phyloP scores from a whole-genome alignment of 2,329 filamentous ascomycete genomes.

The Aspergillus tubingensis region DNA sequence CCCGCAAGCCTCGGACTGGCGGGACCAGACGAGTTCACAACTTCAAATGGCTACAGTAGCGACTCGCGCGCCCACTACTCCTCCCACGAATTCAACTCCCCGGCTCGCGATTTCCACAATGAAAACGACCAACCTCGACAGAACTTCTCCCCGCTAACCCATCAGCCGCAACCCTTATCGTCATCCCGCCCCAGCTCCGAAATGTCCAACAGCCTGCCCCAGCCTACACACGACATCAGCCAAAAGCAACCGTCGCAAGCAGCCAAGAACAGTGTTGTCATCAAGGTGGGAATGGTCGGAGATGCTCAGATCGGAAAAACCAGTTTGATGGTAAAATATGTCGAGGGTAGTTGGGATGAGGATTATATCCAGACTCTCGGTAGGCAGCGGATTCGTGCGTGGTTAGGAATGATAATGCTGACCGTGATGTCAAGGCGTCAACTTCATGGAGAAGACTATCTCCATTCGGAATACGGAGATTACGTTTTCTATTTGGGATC shows the following conservation, averaged over 20 bases:
- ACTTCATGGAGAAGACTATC: slow-evolving; percentile 99
- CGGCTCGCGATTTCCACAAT: slow-evolving; percentile 42
- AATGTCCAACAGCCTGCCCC: slow-evolving; percentile 50
- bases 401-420: not conserved
- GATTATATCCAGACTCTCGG: slow-evolving; percentile 98
- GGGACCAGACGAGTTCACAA: slow-evolving; percentile 41
- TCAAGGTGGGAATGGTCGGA: slow-evolving; percentile 99
- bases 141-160: slow-evolving; percentile 43
- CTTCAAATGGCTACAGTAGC: slow-evolving; percentile 45
- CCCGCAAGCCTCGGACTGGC: slow-evolving; percentile 33
- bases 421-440: slow-evolving; percentile 67
- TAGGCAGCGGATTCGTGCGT: slow-evolving; percentile 32
- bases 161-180: slow-evolving; percentile 43
- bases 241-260: slow-evolving; percentile 46
- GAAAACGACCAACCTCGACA: slow-evolving; percentile 51
- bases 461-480: slow-evolving; percentile 99
- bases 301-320: slow-evolving; percentile 99
- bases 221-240: slow-evolving; percentile 52
- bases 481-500: slow-evolving; percentile 98
- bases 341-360: slow-evolving; percentile 99
- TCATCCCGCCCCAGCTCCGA: slow-evolving; percentile 53
- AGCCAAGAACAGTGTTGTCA: slow-evolving; percentile 72
- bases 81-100: slow-evolving; percentile 39
- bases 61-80: slow-evolving; percentile 53
- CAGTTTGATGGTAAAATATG: slow-evolving; percentile 98